Percentiles rank a stretch among this genome's conserved stretches.
Conservation (phyloP, 257 asterid genomes). For the Lycium barbarum region DNA sequence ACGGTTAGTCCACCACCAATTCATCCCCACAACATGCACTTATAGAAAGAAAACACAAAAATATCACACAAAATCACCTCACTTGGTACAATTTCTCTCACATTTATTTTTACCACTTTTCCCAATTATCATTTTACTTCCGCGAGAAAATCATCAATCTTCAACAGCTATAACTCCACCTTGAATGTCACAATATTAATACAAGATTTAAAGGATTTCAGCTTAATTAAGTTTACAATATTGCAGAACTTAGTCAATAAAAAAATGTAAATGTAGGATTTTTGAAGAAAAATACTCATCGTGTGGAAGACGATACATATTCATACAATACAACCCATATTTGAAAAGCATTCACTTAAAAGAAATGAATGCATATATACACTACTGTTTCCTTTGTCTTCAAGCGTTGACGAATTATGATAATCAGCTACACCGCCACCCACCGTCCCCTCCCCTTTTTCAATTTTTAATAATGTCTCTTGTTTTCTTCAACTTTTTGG, state of each 20-base stretch:
- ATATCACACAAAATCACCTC: accelerated
- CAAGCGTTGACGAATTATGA: slow-evolving; percentile 21
- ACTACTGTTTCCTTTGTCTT: not conserved
- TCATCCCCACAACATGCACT: not conserved
- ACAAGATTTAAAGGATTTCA: not conserved
- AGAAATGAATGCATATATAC: not conserved
- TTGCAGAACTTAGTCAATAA: not conserved
- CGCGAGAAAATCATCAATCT: accelerated
- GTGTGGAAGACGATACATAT: slow-evolving; percentile 14
- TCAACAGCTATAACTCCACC: not conserved
- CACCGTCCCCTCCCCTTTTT: not conserved
- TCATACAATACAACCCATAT: not conserved
- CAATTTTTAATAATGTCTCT: not conserved
- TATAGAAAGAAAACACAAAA: not conserved
- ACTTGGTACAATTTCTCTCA: too few species aligned
- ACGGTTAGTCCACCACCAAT: too few species aligned
- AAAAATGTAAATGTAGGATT: not conserved
- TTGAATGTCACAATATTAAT: not conserved
- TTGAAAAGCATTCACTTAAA: not conserved
- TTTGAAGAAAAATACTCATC: not conserved
- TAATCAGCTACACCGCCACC: slow-evolving; percentile 16
- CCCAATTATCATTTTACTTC: too few species aligned
- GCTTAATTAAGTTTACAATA: not conserved
- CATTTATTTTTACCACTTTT: not conserved
- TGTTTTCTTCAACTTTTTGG: not conserved